These are phyloP conservation scores for Colletotrichum sp. DNA, from an alignment of 2,329 filamentous ascomycete species.

Conservation along the genomic window DNA sequence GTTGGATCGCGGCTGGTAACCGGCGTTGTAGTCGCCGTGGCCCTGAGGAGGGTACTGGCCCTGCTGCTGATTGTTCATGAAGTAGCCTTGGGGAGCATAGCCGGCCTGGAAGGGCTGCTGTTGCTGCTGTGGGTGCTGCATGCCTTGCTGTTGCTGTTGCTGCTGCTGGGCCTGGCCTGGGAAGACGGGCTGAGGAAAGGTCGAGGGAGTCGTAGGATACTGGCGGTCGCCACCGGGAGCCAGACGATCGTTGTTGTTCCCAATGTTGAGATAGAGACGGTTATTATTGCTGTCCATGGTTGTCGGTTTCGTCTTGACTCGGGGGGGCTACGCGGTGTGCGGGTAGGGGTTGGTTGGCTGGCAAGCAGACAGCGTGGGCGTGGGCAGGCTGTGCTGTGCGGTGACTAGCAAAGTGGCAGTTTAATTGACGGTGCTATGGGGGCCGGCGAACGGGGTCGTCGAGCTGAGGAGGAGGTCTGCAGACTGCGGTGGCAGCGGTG, in stretches of 20 bases:
- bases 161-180: conserved; percentile 48
- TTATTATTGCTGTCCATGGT: conserved; percentile 64
- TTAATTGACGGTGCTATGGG: background rate
- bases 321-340: background rate
- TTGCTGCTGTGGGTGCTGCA: conserved; percentile 37
- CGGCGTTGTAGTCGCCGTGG: conserved; percentile 49
- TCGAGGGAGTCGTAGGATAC: conserved; percentile 90
- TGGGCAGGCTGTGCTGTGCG: background rate
- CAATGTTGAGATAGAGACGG: conserved; percentile 70
- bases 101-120: conserved; percentile 51
- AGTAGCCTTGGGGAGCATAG: conserved; percentile 60
- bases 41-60: conserved; percentile 43
- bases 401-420: background rate
- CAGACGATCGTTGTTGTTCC: conserved; percentile 69
- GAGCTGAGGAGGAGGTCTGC: background rate
- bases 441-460: background rate
- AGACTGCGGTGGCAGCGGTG: background rate
- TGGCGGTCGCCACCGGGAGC: conserved; percentile 66
- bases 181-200: conserved; percentile 90
- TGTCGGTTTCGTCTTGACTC: conserved; percentile 28
- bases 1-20: conserved; percentile 58
- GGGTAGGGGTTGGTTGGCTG: background rate
- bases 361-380: conserved; percentile 9
- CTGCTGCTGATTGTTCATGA: conserved; percentile 64
- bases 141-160: conserved; percentile 32